These are phyloP conservation scores for Dillenia turbinata DNA, from an alignment of 164 flowering plant genomes.

Conservation along the genomic window DNA sequence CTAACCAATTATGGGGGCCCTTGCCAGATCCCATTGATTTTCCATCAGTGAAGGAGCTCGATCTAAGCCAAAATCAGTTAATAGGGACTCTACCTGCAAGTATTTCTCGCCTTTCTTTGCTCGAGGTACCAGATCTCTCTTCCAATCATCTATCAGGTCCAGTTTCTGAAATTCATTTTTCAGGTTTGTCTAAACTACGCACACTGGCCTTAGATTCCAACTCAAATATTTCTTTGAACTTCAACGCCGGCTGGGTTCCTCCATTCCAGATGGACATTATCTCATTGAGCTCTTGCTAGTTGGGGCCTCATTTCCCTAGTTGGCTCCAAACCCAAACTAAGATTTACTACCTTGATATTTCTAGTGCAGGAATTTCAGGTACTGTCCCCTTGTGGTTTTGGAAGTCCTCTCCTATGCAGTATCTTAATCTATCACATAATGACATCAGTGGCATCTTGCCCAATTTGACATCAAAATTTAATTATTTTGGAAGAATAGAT, in stretches of 20 bases:
- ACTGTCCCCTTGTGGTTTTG: conserved; percentile 18
- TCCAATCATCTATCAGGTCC: conserved; percentile 1
- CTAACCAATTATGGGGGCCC: too few relatives aligned
- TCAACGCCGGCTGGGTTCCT: conserved; percentile 15
- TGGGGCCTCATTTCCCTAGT: conserved; percentile 19
- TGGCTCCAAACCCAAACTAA: conserved; percentile 28
- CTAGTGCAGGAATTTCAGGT: conserved; percentile 13
- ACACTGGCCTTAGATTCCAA: too few relatives aligned
- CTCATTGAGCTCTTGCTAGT: conserved; percentile 2
- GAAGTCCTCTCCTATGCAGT: neutral
- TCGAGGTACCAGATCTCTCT: conserved; percentile 1
- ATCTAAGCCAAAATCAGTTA: neutral
- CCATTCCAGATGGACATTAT: conserved; percentile 15
- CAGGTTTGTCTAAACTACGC: too few relatives aligned
- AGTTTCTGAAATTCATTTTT: conserved; percentile 1
- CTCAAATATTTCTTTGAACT: neutral
- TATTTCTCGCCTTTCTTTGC: neutral
- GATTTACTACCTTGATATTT: conserved; percentile 2
- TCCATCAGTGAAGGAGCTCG: neutral
- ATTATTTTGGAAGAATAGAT: conserved; percentile 1
- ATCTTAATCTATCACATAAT: conserved; percentile 17
- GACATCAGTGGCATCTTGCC: conserved; percentile 14
- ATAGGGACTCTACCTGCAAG: conserved; percentile 3
- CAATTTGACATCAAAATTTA: conserved; percentile 1
- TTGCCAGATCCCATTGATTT: too few relatives aligned